Base-by-base conservation (phyloP, 2,329 filamentous ascomycete species). In the Fusarium mexicanum region DNA sequence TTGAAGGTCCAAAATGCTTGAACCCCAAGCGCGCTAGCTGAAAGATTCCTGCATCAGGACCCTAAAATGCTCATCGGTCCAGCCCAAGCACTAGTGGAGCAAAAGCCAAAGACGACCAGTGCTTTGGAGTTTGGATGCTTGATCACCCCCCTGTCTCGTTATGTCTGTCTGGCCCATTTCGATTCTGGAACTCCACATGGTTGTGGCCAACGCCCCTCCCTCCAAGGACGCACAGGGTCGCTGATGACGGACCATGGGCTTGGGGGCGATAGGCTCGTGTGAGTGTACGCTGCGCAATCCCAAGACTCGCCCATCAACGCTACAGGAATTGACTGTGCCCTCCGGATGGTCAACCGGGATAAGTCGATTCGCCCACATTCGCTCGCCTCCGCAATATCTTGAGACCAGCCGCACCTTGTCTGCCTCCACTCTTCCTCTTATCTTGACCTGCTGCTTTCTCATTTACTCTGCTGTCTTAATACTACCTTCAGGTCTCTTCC, bases 351-450 rank as follows among this genome's bases (percentile, higher is more conserved):
- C 66, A 74, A 73, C 66, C 71, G 68, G 66, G 68, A 67, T 64
- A 57, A 67, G 67, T 77, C 73, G 71, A 78, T 77, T 78, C 67
- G 76, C 73, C 69, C 74, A 74, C 72, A 69, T 54, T 61, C 62
- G 71, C 67, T 78, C 76, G 75, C 76, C 76, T 78, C 76, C 76
- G 75, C 76, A 76, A 78, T 78, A 78, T 78, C 76, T 78, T 78
- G 76, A 68, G 75, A 77, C 72, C 74, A 75, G 67, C 74, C 62
- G 76, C 77, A 76, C 76, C 73, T 76, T 70, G 72, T 72, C 69
- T 53, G 44, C 72, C 66, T 78, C 74, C 77, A 77, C 76, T 75
- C 60, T 69, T 71, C 64, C 55, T 68, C 71, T 72, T 75, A 67
- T 75, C 73, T 76, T 54, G 41, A 70, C 72, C 66, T 72, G 44